Conservation (phyloP, 345 rosid species). For the Eutrema heterophyllum region DNA sequence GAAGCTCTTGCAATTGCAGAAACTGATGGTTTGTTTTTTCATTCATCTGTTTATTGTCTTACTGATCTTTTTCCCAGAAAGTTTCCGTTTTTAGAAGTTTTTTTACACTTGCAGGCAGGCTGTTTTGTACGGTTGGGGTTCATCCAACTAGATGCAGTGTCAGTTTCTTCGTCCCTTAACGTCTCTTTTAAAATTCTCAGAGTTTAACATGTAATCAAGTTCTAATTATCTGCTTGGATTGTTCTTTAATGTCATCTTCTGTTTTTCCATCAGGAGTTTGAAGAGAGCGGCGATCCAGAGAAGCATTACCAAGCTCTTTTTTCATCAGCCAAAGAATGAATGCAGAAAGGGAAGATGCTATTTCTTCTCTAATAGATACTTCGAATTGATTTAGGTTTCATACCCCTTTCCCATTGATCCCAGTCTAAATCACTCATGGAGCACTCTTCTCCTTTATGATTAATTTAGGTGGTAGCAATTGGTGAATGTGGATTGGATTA, state of each 20-base stretch:
- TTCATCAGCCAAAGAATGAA: conserved; percentile 75
- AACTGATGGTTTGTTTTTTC: conserved; percentile 59
- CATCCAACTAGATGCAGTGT: conserved; percentile 97
- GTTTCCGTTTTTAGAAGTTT: background rate
- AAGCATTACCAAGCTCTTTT: conserved; percentile 78
- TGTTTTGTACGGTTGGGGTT: conserved; percentile 91
- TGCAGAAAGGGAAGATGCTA: conserved; percentile 79
- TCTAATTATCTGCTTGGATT: background rate
- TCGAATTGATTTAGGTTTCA: background rate
- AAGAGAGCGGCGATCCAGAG: conserved; percentile 83
- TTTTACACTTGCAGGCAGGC: conserved; percentile 52
- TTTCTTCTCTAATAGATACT: background rate
- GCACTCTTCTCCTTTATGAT: background rate
- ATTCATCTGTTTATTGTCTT: background rate
- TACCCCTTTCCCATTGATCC: background rate
- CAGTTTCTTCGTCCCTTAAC: conserved; percentile 8
- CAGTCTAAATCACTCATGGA: background rate
- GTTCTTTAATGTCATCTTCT: conserved; percentile 2
- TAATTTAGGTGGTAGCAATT: conserved; percentile 77
- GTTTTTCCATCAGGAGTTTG: conserved; percentile 62
- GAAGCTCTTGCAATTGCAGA: conserved; percentile 97
- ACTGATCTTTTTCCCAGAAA: background rate
- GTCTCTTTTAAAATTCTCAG: background rate
- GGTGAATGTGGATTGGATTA: conserved; percentile 99
- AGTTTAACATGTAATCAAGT: background rate